Percentiles rank a stretch among this genome's conserved stretches.
Evolutionary conservation across 768 basidiomycete species (phyloP).

Genomic region (Cystofilobasidium capitatum): DNA sequence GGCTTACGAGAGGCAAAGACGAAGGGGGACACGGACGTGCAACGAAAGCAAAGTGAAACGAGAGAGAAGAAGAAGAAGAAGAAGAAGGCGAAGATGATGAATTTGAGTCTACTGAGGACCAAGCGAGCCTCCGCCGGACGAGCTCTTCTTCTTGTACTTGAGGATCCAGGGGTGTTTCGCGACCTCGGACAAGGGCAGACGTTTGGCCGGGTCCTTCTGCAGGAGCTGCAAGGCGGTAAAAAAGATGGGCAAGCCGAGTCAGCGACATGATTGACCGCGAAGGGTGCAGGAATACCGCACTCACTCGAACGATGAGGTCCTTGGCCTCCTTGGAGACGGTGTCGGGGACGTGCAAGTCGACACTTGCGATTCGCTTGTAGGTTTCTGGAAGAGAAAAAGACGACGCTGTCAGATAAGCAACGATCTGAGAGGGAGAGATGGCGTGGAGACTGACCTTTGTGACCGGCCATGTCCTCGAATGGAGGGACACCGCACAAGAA

Average conservation of each 20-base stretch:
- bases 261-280: conserved; percentile 41
- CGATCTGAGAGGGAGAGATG: not conserved
- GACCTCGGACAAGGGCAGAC: conserved; percentile 65
- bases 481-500: conserved; percentile 75
- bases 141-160: conserved; percentile 34
- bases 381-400: conserved; percentile 51
- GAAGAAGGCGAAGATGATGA: too few species aligned
- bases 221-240: conserved; percentile 58
- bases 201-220: conserved; percentile 60
- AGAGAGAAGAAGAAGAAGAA: too few species aligned
- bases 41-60: too few species aligned
- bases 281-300: conserved; percentile 39
- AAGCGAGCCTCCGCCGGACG: conserved; percentile 23
- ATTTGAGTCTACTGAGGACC: too few species aligned
- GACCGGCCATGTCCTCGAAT: conserved; percentile 75
- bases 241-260: not conserved
- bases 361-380: conserved; percentile 75
- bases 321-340: conserved; percentile 55
- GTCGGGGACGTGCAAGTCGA: conserved; percentile 63
- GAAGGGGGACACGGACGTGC: too few species aligned
- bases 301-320: conserved; percentile 55
- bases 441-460: conserved; percentile 50
- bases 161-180: conserved; percentile 76
- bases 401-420: not conserved
- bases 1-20: too few species aligned